Percentiles rank a stretch among this genome's conserved stretches.
Evolutionary conservation across 768 basidiomycete genomes (phyloP).

Genomic region (Hypsizygus marmoreus): DNA sequence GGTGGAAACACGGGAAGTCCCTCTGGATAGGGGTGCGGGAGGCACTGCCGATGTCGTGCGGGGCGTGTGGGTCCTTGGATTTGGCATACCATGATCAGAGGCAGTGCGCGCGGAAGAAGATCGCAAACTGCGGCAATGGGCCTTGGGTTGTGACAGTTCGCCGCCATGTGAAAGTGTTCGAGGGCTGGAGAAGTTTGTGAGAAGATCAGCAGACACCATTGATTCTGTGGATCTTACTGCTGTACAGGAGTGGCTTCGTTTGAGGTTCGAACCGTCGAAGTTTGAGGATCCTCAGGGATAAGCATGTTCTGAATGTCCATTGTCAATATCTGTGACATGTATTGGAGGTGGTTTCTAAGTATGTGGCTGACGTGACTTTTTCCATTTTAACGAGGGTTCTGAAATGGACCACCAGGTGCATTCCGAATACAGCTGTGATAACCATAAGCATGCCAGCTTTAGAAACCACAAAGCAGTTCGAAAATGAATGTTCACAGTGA

Average conservation of each 20-base stretch:
- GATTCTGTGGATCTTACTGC: conserved; percentile 11
- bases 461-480: neutral
- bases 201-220: conserved; percentile 9
- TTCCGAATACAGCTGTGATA: conserved; percentile 6
- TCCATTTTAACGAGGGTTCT: conserved; percentile 10
- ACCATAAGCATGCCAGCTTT: neutral
- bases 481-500: neutral
- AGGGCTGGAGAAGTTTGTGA: conserved; percentile 9
- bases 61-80: conserved; percentile 5
- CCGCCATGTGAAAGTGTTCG: conserved; percentile 17
- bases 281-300: conserved; percentile 20
- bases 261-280: conserved; percentile 7
- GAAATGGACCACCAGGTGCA: conserved; percentile 8
- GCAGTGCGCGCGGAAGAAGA: conserved; percentile 13
- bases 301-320: conserved; percentile 28
- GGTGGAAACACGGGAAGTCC: neutral
- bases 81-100: conserved; percentile 6
- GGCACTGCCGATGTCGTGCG: conserved; percentile 12
- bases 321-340: no score
- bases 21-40: conserved; percentile 19
- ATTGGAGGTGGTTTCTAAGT: conserved; percentile 8
- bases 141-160: conserved; percentile 10
- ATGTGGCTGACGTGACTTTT: conserved; percentile 19
- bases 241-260: conserved; percentile 1
- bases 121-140: conserved; percentile 11